A percentile compares a stretch with the other conserved stretches of the same genome.
phyloP scores from a whole-genome alignment of 2,329 filamentous ascomycete genomes.

The Penicillium brasilianum region DNA sequence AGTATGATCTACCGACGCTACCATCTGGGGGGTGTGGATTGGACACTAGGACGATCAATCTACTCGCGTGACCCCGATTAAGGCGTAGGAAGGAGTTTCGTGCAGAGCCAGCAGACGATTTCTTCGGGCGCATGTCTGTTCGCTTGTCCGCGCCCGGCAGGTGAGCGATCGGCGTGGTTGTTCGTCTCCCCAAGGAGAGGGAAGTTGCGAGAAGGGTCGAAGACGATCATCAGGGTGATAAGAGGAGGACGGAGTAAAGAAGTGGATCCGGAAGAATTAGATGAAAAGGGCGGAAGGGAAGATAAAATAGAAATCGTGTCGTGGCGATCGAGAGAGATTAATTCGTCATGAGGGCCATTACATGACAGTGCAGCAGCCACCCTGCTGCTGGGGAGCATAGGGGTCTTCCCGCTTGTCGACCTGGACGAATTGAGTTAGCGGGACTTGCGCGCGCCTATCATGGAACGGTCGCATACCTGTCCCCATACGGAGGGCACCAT shows the following conservation, averaged over 20 bases:
- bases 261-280: constrained; percentile 27
- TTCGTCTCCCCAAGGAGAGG: constrained; percentile 13
- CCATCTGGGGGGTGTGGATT: neutral
- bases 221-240: constrained; percentile 21
- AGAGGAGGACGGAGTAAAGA: neutral
- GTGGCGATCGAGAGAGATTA: constrained; percentile 25
- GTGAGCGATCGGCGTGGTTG: constrained; percentile 25
- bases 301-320: constrained; percentile 28
- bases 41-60: constrained; percentile 6
- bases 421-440: constrained; percentile 43
- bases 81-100: constrained; percentile 22
- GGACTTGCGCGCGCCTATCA: constrained; percentile 17
- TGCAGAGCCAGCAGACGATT: constrained; percentile 33
- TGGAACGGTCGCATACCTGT: constrained; percentile 55
- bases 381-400: constrained; percentile 93
- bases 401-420: constrained; percentile 96
- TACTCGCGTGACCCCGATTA: constrained; percentile 12
- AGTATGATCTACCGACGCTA: constrained; percentile 17
- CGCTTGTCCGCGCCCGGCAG: constrained; percentile 25
- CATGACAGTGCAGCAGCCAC: constrained; percentile 95
- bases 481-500: constrained; percentile 99
- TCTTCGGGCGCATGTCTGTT: constrained; percentile 22
- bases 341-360: constrained; percentile 54
- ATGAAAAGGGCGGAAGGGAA: constrained; percentile 21
- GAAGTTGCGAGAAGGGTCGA: constrained; percentile 5